Evolutionary conservation across 2,329 filamentous ascomycete species (phyloP), one percentile per base, ranked within the genome.

Genomic region (Colletotrichum endophyticum): DNA sequence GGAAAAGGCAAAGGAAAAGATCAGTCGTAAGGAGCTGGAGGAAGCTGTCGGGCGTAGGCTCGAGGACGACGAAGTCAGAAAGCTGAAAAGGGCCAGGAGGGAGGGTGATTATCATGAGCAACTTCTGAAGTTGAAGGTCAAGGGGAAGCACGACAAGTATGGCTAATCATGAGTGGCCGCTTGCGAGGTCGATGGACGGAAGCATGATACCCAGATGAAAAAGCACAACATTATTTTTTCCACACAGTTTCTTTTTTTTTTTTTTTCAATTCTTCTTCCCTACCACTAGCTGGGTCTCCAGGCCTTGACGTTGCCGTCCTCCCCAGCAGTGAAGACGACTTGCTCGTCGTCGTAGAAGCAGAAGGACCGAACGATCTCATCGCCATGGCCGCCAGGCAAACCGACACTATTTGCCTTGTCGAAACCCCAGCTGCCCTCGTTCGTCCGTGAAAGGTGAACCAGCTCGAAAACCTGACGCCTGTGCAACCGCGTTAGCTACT

Each of bases 71-170:
- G 97, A 99, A 85, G 95, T 98, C 57, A 94, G 91, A 86, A 91
- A 88, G 83, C 84, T 99, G 82, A 98, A 98, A 88, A 94, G 88
- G 85, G 96, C 97, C 39, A 91, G 95, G 83, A 91, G 92, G 80
- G 95, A 98, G 80, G 97, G 97, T 1, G 93, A 96, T 83, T 98
- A 97, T 83, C 95, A 98, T 83, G 96, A 99, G 86, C 91, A 91
- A 80, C 86, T 98, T 81, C 86, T 99, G 79, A 93, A 98, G 85
- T 88, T 98, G 72, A 97, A 96, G 85, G 94, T 97, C 34, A 98
- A 98, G 88, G 93, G 93, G 72, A 98, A 98, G 87, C 96, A 98
- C 86, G 96, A 98, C 86, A 98, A 98, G 84, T 98, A 89, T 78
- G 87, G 88, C 36, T 79, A 74, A 72, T 16, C 9, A 11, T 30